phyloP scores from a whole-genome alignment of 805 yeast species.

The Babjeviella inositovora region DNA sequence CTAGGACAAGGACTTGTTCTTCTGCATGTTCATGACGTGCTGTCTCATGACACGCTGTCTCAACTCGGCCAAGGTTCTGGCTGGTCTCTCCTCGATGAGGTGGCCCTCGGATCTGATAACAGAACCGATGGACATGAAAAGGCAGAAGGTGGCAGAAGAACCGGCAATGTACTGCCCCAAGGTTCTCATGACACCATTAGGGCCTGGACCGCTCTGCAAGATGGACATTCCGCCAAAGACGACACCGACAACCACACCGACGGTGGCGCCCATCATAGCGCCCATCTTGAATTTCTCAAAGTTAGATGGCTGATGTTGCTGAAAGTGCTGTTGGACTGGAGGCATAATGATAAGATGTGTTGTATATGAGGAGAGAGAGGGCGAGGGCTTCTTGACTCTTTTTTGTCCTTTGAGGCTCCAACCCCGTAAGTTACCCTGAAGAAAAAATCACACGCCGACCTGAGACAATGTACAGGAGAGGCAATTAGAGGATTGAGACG shows the following conservation, averaged over 20 bases:
- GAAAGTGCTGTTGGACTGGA: constrained; percentile 48
- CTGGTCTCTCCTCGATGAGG: no score
- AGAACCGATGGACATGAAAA: constrained; percentile 93
- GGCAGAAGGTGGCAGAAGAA: constrained; percentile 91
- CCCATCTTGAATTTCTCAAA: constrained; percentile 99
- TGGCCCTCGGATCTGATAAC: constrained; percentile 63
- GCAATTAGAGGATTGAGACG: no score
- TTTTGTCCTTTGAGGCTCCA: no score
- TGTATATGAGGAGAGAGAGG: no score
- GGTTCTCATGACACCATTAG: constrained; percentile 92
- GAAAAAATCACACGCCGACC: no score
- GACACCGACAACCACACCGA: constrained; percentile 90
- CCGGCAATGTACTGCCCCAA: constrained; percentile 94
- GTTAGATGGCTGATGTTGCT: constrained; percentile 62
- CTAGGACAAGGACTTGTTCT: no score
- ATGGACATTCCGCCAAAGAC: constrained; percentile 90
- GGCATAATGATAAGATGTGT: constrained; percentile 28
- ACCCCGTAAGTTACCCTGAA: no score
- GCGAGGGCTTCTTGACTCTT: no score
- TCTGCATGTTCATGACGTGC: no score
- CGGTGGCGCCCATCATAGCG: constrained; percentile 85
- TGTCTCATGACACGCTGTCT: no score
- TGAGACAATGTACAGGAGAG: no score
- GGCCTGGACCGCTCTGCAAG: constrained; percentile 92
- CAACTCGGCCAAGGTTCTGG: no score